Base-by-base conservation (phyloP, 768 basidiomycete species). In the Mycena venus region DNA sequence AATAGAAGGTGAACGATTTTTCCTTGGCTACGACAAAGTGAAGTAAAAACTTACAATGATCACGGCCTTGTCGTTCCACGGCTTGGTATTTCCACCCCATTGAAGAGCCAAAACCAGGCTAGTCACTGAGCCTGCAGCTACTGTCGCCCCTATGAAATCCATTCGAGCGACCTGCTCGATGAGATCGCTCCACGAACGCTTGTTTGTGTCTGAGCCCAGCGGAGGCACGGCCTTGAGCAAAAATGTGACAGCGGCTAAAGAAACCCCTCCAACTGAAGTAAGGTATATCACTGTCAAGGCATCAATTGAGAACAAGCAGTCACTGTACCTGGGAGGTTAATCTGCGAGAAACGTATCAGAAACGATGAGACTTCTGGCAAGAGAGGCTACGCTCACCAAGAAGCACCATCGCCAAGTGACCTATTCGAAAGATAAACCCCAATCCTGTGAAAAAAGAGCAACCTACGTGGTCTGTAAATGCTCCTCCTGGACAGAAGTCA, bases 51-150 rank as follows among this genome's bases (percentile, higher is more conserved):
- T 53, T 21, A 79, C 74, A 27, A 64, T 58, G 34, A 80, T 75
- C 64, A 86, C 86, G 6, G 80, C 77, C 6, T 77, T 80, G 70
- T 83, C 82, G 56, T 75, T 77, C 88, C 88, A 89, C 0, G 84
- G 79, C 75, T 85, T 85, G n/a, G 79, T 76, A 77, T 85, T 84
- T 0, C 87, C 87, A 23, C 86, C 87, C 84, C 85, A 86, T 60
- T 86, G 84, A 1, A 88, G 78, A 4, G 87, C 83, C 3, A 88
- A 78, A 23, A 87, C 80, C 14, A 87, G 77, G 56, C 78, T 80
- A 5, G 83, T 85, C 34, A 86, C 78, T 11, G 80, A 67, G 19
- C 56, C 81, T 49, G 86, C 75, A 59, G 83, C 80, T 19, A 87
- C 78, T 17, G 77, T 70, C 0, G 83, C 80, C 12, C 86, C 87